Evolutionary conservation across 2,329 filamentous ascomycete genomes (phyloP).

Genomic region (Phialophora expanda): DNA sequence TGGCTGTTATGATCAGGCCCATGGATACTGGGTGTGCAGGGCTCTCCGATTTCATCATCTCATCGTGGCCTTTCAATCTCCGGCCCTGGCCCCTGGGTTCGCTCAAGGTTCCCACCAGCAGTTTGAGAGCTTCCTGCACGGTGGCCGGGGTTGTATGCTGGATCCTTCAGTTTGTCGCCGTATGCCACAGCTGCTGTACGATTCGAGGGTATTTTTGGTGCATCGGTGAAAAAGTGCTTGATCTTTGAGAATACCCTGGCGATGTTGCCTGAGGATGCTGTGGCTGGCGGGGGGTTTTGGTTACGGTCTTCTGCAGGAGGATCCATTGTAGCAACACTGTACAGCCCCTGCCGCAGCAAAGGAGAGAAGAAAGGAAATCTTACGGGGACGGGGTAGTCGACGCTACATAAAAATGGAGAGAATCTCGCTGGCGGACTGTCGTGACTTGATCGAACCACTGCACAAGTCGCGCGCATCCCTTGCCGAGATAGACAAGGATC

Average conservation of each 20-base stretch:
- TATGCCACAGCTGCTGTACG: constrained; percentile 5
- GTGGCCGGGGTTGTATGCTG: neutral
- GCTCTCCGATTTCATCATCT: neutral
- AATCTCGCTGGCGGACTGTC: neutral
- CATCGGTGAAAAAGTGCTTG: constrained; percentile 1
- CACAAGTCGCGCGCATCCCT: neutral
- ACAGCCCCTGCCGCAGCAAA: neutral
- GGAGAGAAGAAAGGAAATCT: neutral
- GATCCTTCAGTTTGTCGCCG: constrained; percentile 7
- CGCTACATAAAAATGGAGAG: neutral
- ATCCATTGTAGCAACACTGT: neutral
- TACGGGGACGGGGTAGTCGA: neutral
- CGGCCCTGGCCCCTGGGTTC: neutral
- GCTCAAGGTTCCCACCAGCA: neutral
- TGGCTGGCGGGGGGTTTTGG: neutral
- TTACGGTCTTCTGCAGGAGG: neutral
- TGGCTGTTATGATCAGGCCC: neutral
- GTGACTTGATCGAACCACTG: neutral
- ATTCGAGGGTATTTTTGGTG: constrained; percentile 3
- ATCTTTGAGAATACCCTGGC: neutral
- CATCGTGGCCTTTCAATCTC: neutral
- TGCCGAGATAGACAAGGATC: constrained; percentile 3
- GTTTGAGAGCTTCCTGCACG: neutral
- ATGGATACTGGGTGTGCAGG: neutral
- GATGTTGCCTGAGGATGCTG: neutral